Base-by-base conservation (phyloP, 371 early-diverging fungal genomes). In the Conidiobolus incongruus region DNA sequence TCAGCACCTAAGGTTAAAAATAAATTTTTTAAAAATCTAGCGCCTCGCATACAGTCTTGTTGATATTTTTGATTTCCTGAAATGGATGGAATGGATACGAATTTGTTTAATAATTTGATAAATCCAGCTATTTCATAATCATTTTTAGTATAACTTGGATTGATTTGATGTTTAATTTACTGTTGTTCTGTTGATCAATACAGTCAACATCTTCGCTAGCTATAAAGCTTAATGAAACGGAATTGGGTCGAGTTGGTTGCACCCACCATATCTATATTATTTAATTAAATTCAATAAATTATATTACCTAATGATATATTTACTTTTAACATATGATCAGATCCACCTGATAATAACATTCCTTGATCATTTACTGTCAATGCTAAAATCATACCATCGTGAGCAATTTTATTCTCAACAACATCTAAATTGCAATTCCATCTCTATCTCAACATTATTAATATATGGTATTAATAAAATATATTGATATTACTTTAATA, bases 21-120 rank as follows among this genome's bases (percentile, higher is more conserved):
- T 19, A 80, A 55, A 12, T 68, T 72, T 46, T 72, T 70, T 28
- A 84, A 53, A 43, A 70, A 81, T 23, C 75, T 69, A 1, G 83
- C 83, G 2, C 78, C 81, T 13, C 70, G 61, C 4, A 79, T 59
- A 50, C 83, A 84, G 47, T 81, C 80, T 37, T 77, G 71, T 54
- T 68, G 63, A 49, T 65, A 65, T 28, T 69, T 63, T 1, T 63
- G 60, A 3, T 62, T 57, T 4, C 80, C 81, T 28, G 75, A 66
- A 5, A 84, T 70, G 0, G 79, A 77, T 26, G 63, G 68, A 50
- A 75, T 67, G 2, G 63, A 57, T 30, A 82, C 58, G 77, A 77
- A 82, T 50, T 73, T 66, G 28, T 69, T 73, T 39, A 83, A 54
- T 0, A 75, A 70, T 45, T 70, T 26, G 8, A 26, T 26, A 26